Conservation (phyloP, 2,329 filamentous ascomycete species). For the Albifimbria verrucaria region DNA sequence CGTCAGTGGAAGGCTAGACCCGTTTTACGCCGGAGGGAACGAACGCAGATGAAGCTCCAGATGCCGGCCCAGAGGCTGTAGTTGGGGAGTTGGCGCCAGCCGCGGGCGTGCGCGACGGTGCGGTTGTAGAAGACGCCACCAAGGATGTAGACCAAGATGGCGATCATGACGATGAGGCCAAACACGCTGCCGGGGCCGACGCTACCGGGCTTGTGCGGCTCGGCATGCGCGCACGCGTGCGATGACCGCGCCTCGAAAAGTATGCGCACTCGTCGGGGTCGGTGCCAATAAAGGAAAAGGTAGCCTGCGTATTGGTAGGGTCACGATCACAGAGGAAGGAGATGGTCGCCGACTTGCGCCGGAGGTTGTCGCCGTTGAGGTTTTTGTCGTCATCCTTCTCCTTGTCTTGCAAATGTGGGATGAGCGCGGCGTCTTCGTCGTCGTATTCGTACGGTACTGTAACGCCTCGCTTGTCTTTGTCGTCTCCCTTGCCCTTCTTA, state of each 20-base stretch:
- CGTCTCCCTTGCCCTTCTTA: no score
- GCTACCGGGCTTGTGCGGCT: slow-evolving; percentile 70
- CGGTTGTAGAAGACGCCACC: slow-evolving; percentile 95
- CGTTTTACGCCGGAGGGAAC: slow-evolving; percentile 29
- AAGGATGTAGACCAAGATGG: slow-evolving; percentile 82
- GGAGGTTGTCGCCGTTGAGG: slow-evolving; percentile 19
- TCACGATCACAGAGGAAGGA: slow-evolving; percentile 92
- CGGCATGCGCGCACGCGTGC: slow-evolving; percentile 69
- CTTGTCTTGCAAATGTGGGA: slow-evolving; percentile 7
- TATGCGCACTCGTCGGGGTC: slow-evolving; percentile 91
- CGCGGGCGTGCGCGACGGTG: slow-evolving; percentile 88
- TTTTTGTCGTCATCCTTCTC: slow-evolving; percentile 28
- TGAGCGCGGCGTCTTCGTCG: slow-evolving; percentile 18
- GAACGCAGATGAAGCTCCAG: slow-evolving; percentile 72
- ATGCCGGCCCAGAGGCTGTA: slow-evolving; percentile 90
- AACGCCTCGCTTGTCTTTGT: slow-evolving; percentile 28
- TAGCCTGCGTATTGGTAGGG: slow-evolving; percentile 62
- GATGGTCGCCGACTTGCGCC: slow-evolving; percentile 79
- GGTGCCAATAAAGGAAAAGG: slow-evolving; percentile 76
- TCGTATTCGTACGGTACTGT: slow-evolving; percentile 23
- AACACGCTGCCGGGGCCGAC: slow-evolving; percentile 75
- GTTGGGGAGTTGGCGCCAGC: slow-evolving; percentile 94
- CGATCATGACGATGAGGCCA: slow-evolving; percentile 74
- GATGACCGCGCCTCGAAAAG: slow-evolving; percentile 89
- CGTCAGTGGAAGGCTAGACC: slow-evolving; percentile 25